Evolutionary conservation across 345 rosid genomes (phyloP), one percentile per base, ranked within the genome.

Genomic region (Laguncularia racemosa): DNA sequence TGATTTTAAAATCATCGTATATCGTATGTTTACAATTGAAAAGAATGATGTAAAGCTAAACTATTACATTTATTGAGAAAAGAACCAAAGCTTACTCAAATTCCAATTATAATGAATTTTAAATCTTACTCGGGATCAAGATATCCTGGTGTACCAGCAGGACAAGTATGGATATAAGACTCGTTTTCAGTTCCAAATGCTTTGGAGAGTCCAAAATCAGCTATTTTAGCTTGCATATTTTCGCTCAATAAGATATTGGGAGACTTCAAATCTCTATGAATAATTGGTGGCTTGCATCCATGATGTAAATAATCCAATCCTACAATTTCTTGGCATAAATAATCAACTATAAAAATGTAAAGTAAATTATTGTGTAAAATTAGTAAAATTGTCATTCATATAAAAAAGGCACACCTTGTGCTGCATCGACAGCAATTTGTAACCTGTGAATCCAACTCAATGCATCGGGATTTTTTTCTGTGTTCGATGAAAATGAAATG

Each of bases 101-200:
- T 23, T 23, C 4, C 2, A 23, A 33, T 6, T 33, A 33, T 14
- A 5, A 16, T 14, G 50, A 47, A 9, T 50, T 17, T 21, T 12
- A 18, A 12, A 13, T 58, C 79, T 61, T 59, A 78, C 86, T 76
- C 83, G 12, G 81, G 89, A 53, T 76, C 84, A 7, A 82, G 76
- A 47, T 80, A 82, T 5, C 81, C 83, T 1, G 66, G 69, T 13
- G 77, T 69, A 38, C 73, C 71, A 0, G 65, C 78, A 7, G 74
- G 48, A 63, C 13, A 5, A 0, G 79, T 70, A 0, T 67, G 63
- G 0, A 71, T 60, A 68, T 69, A 72, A 55, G 67, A 55, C 40
- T 61, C 79, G 17, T 58, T 67, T 53, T 77, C 79, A 16, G 44
- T 40, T 18, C 49, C 33, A 53, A 75, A 67, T 8, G 40, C 16